Conservation (phyloP, 2,329 filamentous ascomycete species). For the Trichophyton rubrum region DNA sequence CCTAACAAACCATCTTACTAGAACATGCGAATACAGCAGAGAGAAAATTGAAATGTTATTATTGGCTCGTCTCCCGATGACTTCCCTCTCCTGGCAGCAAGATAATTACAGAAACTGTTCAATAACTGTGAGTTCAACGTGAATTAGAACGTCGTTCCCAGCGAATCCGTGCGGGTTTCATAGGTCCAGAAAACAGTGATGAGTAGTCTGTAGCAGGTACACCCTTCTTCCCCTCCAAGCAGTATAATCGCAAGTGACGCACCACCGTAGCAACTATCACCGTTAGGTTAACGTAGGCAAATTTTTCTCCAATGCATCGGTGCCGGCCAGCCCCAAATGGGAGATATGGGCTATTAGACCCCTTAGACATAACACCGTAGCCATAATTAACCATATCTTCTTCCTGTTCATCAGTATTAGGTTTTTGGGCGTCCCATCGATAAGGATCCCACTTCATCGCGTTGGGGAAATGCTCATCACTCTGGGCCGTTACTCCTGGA, state of each 20-base stretch:
- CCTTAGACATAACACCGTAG: conserved; percentile 49
- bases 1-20: too few relatives aligned
- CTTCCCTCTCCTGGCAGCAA: too few relatives aligned
- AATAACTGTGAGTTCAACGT: conserved; percentile 2
- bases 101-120: too few relatives aligned
- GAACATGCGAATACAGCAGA: too few relatives aligned
- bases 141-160: conserved; percentile 42
- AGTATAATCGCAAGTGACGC: conserved; percentile 47
- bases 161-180: conserved; percentile 2
- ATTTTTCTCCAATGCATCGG: conserved; percentile 64
- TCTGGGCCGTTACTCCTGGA: conserved; percentile 46
- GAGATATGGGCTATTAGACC: conserved; percentile 50
- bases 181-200: conserved; percentile 2
- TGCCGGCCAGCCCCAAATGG: conserved; percentile 63
- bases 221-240: conserved; percentile 41
- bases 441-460: conserved; percentile 49
- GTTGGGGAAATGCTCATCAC: conserved; percentile 49
- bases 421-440: conserved; percentile 37
- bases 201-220: conserved; percentile 56
- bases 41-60: too few relatives aligned
- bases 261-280: conserved; percentile 53
- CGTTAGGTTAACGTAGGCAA: conserved; percentile 57
- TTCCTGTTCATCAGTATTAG: conserved; percentile 32
- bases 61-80: too few relatives aligned
- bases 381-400: conserved; percentile 48